Evolutionary conservation across 169 alveolate species (phyloP), one percentile per base, ranked within the genome.

Genomic region (Plasmodium cynomolgi): DNA sequence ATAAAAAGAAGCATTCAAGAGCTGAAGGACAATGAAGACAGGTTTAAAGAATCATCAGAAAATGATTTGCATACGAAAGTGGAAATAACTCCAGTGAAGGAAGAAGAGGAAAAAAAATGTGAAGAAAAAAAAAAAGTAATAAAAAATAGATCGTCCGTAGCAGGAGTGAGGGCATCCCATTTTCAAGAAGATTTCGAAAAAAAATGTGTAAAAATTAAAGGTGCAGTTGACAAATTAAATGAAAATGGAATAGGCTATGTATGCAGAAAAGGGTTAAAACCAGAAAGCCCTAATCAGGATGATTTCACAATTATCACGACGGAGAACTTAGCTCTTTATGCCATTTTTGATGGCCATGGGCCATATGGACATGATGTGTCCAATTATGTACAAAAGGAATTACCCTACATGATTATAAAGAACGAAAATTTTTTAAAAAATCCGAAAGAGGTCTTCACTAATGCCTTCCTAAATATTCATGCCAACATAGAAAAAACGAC

Each of bases 341-440:
- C 98, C n/a, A 98, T 98, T 41, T 98, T 98, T 86, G 99, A 98
- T 88, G 99, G 99, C 17, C 99, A 97, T 95, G 99, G 99, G 2
- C 98, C 98, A 6, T 96, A 91, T 93, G 99, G 99, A 15, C 99
- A 98, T 93, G 97, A 97, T 83, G 97, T 97, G 39, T 94, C 97
- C 47, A 92, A 88, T 79, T 97, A 94, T 88, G 97, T 97, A 6
- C 97, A 97, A 81, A 94, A 95, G 56, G 85, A 90, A 81, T 84
- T 97, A 92, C 98, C 98, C 31, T 90, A 90, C 29, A 90, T 81
- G 91, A 90, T 90, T 90, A 90, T 90, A 50, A 81, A 68, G 37
- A 72, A 90, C 33, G 91, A 90, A 39, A 68, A 90, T 29, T 80
- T 90, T 90, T 90, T 90, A 90, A 90, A 37, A 81, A 90, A 90